phyloP scores from a whole-genome alignment of 139 green algal genomes.

The Tetradesmus lagerheimii region DNA sequence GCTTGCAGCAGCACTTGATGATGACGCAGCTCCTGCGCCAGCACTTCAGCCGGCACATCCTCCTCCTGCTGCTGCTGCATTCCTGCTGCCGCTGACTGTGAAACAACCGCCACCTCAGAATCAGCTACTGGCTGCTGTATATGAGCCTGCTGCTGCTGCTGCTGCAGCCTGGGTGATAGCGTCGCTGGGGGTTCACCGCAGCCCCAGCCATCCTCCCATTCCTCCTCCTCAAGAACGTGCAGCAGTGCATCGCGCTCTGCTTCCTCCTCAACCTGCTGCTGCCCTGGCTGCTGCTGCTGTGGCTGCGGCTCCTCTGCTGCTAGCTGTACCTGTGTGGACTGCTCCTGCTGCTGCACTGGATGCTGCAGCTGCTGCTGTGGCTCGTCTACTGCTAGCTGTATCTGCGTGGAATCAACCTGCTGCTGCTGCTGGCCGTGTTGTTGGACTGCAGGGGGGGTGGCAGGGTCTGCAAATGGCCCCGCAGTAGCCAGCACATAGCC shows the following conservation, averaged over 20 bases:
- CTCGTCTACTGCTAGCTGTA: too few species aligned
- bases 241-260: background rate
- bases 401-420: too few species aligned
- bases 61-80: background rate
- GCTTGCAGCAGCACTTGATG: background rate
- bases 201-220: constrained; percentile 30
- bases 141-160: background rate
- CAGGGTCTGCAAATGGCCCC: background rate
- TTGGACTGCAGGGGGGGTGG: background rate
- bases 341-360: too few species aligned
- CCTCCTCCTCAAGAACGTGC: background rate
- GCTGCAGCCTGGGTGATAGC: background rate
- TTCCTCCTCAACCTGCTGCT: background rate
- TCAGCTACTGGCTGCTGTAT: too few species aligned
- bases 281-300: background rate
- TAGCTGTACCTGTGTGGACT: too few species aligned
- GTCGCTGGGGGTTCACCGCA: background rate
- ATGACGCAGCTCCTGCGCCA: background rate
- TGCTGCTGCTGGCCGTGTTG: background rate
- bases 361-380: too few species aligned
- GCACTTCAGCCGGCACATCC: background rate
- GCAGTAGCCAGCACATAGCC: background rate
- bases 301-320: background rate
- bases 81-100: background rate
- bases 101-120: background rate